These are phyloP conservation scores for Pholiota microspora DNA, from an alignment of 768 basidiomycete species.

Conservation along the genomic window DNA sequence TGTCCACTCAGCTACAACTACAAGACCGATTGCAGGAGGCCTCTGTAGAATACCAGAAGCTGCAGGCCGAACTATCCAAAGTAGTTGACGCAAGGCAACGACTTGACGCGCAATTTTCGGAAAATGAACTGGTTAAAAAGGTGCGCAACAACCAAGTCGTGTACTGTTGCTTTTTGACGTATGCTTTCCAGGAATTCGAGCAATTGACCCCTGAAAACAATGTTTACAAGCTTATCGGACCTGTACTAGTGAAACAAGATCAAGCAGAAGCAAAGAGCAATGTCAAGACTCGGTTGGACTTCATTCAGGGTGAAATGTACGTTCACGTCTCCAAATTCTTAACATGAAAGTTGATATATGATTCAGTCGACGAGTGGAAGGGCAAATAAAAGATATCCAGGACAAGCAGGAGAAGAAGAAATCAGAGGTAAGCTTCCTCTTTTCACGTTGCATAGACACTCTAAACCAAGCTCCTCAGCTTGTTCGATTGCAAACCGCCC, in stretches of 20 bases:
- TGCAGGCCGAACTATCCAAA: constrained; percentile 71
- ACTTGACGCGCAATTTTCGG: constrained; percentile 87
- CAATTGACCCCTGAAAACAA: constrained; percentile 70
- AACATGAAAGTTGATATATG: constrained; percentile 8
- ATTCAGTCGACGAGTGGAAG: constrained; percentile 63
- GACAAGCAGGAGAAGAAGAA: constrained; percentile 80
- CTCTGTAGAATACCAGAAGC: constrained; percentile 75
- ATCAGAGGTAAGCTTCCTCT: constrained; percentile 55
- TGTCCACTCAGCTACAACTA: constrained; percentile 38
- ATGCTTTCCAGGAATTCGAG: constrained; percentile 68
- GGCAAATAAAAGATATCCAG: constrained; percentile 76
- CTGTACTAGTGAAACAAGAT: constrained; percentile 89
- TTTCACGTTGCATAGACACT: constrained; percentile 4
- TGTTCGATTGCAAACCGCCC: constrained; percentile 61
- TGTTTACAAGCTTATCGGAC: constrained; percentile 90
- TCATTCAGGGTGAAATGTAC: constrained; percentile 87
- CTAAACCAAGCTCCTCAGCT: constrained; percentile 40
- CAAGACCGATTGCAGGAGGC: constrained; percentile 62
- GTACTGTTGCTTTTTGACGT: not conserved
- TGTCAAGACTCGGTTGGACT: constrained; percentile 87
- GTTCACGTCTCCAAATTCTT: constrained; percentile 22
- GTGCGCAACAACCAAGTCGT: constrained; percentile 30
- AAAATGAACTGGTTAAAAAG: constrained; percentile 92
- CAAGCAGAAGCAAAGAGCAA: constrained; percentile 82
- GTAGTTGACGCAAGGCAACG: constrained; percentile 80